phyloP scores from a whole-genome alignment of 768 basidiomycete species.

The Phaeotremella fagi region DNA sequence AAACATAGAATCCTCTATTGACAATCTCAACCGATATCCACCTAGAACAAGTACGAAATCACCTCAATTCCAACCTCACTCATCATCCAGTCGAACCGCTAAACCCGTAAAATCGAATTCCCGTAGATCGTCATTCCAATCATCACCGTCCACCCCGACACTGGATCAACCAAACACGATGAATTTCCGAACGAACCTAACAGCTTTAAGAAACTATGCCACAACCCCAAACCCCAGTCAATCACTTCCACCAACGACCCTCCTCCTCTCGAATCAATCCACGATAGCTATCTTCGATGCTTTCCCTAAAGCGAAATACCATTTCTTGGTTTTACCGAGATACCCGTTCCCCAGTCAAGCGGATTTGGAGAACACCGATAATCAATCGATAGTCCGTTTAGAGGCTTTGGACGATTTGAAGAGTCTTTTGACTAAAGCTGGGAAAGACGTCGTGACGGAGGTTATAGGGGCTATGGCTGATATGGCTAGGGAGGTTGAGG shows the following conservation, averaged over 20 bases:
- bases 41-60: too few species aligned
- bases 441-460: slow-evolving; percentile 55
- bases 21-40: too few species aligned
- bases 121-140: background rate
- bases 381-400: slow-evolving; percentile 49
- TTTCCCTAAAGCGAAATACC: slow-evolving; percentile 63
- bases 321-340: slow-evolving; percentile 77
- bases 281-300: slow-evolving; percentile 42
- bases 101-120: too few species aligned
- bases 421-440: slow-evolving; percentile 56
- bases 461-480: slow-evolving; percentile 57
- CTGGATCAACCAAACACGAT: background rate
- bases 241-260: slow-evolving; percentile 16
- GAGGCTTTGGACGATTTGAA: slow-evolving; percentile 55
- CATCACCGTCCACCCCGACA: background rate
- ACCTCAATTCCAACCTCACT: background rate
- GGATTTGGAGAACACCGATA: slow-evolving; percentile 22
- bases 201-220: slow-evolving; percentile 29
- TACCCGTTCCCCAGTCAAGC: slow-evolving; percentile 48
- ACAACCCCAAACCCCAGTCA: slow-evolving; percentile 16
- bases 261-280: slow-evolving; percentile 21
- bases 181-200: background rate
- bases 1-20: too few species aligned
- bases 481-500: slow-evolving; percentile 58
- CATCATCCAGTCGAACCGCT: too few species aligned